Evolutionary conservation across 768 basidiomycete genomes (phyloP), one percentile per base, ranked within the genome.

Genomic region (Phaffia tasmanica): DNA sequence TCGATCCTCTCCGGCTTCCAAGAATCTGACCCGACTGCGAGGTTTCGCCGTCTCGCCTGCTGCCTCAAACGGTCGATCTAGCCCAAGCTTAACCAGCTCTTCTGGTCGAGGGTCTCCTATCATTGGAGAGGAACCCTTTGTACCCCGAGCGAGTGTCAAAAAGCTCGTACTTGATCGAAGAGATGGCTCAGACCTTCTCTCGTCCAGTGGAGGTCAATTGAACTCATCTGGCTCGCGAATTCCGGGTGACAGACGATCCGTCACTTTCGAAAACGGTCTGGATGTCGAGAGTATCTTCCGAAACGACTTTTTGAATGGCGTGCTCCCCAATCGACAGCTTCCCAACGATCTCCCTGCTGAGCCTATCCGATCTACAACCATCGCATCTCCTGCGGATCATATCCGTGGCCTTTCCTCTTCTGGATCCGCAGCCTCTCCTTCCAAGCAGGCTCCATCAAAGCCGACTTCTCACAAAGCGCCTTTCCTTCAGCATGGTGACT

Each of bases 141-240:
- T 65, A 8, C 76, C 77, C 82, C 71, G 87, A 63, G 83, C 86
- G 66, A 94, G 89, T 73, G 89, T 94, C 66, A 97, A 97, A 80
- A 94, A 94, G 74, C 81, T 97, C 66, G 85, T 91, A 48, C 75
- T 95, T 35, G 87, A 91, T 23, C 70, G 70, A 54, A 63, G 57
- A 54, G 72, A 71, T 23, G 62, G 60, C 7, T 21, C 64, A 29
- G 70, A 73, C 30, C 23, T 69, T 15, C 62, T 69, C 27, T 18
- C 35, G 5, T 25, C n/a, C 32, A 21, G 57, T n/a, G 32, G 35
- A 15, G 57, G 51, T 46, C 27, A 47, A n/a, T 67, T 62, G 57
- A 51, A 49, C 32, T 35, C 57, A 25, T 21, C 2, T 53, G 48
- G 32, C 60, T 53, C 48, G 66, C 62, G 53, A 62, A 62, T 62